Percentiles rank a stretch among this genome's conserved stretches.
Evolutionary conservation across 2,329 filamentous ascomycete genomes (phyloP).

Genomic region (Pseudogymnoascus sp.): DNA sequence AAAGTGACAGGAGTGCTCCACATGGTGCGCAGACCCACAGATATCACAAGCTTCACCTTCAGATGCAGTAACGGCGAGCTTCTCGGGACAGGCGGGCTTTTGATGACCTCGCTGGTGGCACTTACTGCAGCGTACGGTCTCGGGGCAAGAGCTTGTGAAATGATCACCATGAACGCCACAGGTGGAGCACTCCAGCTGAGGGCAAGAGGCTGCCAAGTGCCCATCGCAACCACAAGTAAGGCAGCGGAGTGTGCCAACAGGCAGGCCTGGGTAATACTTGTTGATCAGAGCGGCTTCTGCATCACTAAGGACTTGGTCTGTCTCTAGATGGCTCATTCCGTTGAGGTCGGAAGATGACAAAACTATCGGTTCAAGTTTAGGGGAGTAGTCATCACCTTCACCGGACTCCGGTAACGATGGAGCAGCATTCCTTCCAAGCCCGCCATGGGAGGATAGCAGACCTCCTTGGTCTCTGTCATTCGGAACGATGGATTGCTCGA

Average conservation of each 20-base stretch:
- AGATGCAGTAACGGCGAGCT: constrained; percentile 42
- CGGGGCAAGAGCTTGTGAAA: constrained; percentile 43
- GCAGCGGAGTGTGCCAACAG: constrained; percentile 31
- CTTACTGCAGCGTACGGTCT: constrained; percentile 43
- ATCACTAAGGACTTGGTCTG: neutral
- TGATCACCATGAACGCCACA: constrained; percentile 39
- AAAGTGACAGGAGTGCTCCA: constrained; percentile 50
- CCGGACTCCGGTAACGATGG: neutral
- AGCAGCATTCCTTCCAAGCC: too few species aligned
- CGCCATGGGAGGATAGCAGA: too few species aligned
- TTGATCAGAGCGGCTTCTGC: neutral
- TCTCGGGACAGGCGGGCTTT: constrained; percentile 44
- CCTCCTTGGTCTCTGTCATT: neutral
- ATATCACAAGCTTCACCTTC: constrained; percentile 52
- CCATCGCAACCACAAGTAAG: constrained; percentile 42
- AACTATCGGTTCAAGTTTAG: neutral
- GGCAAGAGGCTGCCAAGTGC: constrained; percentile 40
- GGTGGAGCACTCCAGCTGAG: constrained; percentile 38
- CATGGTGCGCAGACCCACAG: constrained; percentile 48
- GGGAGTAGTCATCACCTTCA: neutral
- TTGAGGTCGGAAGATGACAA: neutral
- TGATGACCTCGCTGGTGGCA: constrained; percentile 57
- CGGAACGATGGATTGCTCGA: neutral
- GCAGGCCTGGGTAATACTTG: constrained; percentile 1
- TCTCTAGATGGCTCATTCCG: neutral